A percentile compares a stretch with the other conserved stretches of the same genome.
phyloP scores from a whole-genome alignment of 768 basidiomycete species.

The Lepiota venenata region DNA sequence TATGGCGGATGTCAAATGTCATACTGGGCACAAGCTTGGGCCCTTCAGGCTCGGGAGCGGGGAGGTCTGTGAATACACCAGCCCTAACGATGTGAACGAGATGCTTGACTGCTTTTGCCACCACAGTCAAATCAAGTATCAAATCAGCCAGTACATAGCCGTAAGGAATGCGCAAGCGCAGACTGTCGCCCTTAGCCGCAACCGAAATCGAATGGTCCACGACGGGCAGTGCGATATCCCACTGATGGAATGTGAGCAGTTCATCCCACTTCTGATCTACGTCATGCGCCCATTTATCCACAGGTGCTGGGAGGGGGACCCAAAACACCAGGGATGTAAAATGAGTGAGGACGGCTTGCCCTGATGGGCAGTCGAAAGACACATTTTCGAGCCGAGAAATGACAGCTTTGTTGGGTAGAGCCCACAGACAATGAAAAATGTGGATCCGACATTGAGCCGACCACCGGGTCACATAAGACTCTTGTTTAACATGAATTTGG shows the following conservation, averaged over 20 bases:
- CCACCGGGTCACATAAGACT: not conserved
- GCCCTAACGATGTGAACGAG: conserved; percentile 51
- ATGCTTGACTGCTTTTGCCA: conserved; percentile 73
- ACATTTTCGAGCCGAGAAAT: conserved; percentile 43
- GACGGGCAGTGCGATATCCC: conserved; percentile 37
- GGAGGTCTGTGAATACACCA: conserved; percentile 50
- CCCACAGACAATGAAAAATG: conserved; percentile 45
- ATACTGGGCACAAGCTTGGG: conserved; percentile 72
- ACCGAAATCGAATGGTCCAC: conserved; percentile 36
- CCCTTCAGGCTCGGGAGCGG: conserved; percentile 65
- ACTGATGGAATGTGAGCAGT: conserved; percentile 54
- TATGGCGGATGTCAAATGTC: conserved; percentile 48
- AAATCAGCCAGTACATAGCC: conserved; percentile 75
- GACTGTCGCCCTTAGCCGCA: conserved; percentile 55
- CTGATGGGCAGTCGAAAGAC: conserved; percentile 20
- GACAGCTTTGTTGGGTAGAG: conserved; percentile 45
- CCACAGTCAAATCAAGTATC: conserved; percentile 64
- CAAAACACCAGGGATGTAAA: conserved; percentile 48
- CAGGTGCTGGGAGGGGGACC: conserved; percentile 46
- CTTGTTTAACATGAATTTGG: not conserved
- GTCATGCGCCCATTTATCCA: conserved; percentile 30
- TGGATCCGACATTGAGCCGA: conserved; percentile 13
- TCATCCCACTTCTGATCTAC: conserved; percentile 67
- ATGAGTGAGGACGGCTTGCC: conserved; percentile 28
- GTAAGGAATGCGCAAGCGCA: conserved; percentile 76